Conservation (phyloP, 768 basidiomycete genomes). For the Pulveroboletus sp. region DNA sequence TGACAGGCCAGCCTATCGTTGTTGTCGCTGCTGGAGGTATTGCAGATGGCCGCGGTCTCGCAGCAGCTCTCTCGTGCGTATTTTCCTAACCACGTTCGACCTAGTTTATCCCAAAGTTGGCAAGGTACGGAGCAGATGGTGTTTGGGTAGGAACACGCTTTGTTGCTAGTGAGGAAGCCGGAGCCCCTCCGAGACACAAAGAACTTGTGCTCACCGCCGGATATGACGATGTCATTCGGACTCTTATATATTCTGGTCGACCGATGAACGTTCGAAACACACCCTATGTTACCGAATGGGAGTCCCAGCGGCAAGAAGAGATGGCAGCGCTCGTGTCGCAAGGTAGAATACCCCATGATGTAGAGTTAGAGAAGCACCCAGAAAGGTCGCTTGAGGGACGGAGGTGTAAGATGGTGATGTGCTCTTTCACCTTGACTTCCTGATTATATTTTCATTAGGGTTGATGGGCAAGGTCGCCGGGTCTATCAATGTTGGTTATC, state of each 20-base stretch:
- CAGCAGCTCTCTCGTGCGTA: conserved; percentile 62
- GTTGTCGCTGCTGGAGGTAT: conserved; percentile 86
- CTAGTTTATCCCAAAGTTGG: not conserved
- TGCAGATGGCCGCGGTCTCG: conserved; percentile 76
- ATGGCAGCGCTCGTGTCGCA: conserved; percentile 51
- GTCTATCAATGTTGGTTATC: conserved; percentile 49
- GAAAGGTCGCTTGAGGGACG: conserved; percentile 57
- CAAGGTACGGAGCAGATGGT: conserved; percentile 74
- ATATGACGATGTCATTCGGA: conserved; percentile 70
- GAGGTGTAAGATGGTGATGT: conserved; percentile 43
- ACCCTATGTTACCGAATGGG: conserved; percentile 75
- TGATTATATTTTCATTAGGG: conserved; percentile 38
- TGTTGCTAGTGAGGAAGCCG: conserved; percentile 76
- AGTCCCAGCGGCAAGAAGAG: conserved; percentile 55
- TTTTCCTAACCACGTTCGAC: not conserved
- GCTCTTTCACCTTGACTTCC: not conserved
- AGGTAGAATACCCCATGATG: conserved; percentile 73
- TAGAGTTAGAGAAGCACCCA: conserved; percentile 65
- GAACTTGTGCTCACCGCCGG: conserved; percentile 61
- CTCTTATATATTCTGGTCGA: conserved; percentile 71
- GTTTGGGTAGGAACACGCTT: conserved; percentile 90
- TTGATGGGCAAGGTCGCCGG: conserved; percentile 78
- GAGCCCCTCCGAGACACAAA: conserved; percentile 71
- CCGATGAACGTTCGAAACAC: conserved; percentile 82
- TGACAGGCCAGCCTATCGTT: conserved; percentile 71